A percentile compares a stretch with the other conserved stretches of the same genome.
These are phyloP conservation scores for Colletotrichum paranaense DNA, from an alignment of 2,329 filamentous ascomycete species.

Conservation along the genomic window DNA sequence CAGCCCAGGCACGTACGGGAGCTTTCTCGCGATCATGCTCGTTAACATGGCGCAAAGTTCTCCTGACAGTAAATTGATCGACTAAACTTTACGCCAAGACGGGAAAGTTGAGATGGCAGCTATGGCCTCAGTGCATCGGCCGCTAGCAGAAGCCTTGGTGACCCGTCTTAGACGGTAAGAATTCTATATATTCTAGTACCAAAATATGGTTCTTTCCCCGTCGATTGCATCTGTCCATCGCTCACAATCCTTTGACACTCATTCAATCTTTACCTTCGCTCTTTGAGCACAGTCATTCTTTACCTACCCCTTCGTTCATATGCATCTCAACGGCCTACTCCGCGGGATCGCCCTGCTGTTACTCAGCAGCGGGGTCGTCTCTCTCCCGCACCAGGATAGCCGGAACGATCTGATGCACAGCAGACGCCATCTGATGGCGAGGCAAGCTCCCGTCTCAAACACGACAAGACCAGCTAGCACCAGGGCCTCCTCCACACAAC, in stretches of 20 bases:
- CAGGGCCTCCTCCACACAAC: not conserved
- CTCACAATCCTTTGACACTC: not conserved
- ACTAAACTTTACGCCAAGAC: no score
- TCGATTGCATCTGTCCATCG: not conserved
- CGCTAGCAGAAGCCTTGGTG: no score
- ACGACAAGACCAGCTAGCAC: not conserved
- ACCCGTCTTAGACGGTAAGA: no score
- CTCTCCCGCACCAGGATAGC: not conserved
- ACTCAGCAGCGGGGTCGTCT: not conserved
- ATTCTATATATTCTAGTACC: not conserved
- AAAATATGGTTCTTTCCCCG: not conserved
- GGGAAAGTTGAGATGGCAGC: no score
- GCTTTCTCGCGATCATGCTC: no score
- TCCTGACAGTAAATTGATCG: no score
- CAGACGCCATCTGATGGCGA: not conserved
- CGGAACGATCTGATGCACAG: not conserved
- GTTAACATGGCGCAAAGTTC: no score
- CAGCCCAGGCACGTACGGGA: no score
- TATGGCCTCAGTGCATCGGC: no score
- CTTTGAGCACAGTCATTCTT: not conserved
- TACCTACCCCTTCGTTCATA: not conserved
- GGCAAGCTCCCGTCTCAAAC: conserved; percentile 3
- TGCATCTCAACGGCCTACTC: not conserved
- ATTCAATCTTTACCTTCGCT: not conserved
- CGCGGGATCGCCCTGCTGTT: not conserved